Base-by-base conservation (phyloP, 768 basidiomycete species). In the Xanthoconium purpureum region DNA sequence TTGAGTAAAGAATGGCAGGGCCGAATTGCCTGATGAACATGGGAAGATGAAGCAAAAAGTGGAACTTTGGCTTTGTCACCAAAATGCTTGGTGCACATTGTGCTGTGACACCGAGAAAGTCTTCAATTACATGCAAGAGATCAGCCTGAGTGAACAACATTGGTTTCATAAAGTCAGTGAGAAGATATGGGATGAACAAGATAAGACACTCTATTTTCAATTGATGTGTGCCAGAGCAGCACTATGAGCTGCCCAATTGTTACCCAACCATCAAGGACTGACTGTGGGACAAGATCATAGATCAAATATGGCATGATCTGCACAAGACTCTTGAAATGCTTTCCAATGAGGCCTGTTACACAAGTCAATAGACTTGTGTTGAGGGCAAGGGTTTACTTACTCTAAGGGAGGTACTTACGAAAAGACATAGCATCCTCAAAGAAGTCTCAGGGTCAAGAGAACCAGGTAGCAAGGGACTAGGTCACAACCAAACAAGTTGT, bases 141-240 rank as follows among this genome's bases (percentile, higher is more conserved):
- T n/a, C n/a, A n/a, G n/a, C n/a, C n/a, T n/a, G n/a, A n/a, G n/a
- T n/a, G n/a, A n/a, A n/a, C n/a, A n/a, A n/a, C n/a, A n/a, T n/a
- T 24, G 24, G 24, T 24, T 24, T 2, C 24, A 24, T 24, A 24
- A 24, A 24, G 24, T 24, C 24, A 24, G 24, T 24, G 24, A 24
- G 24, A 4, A 24, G 24, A 24, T 24, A 24, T 24, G 24, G 24
- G 6, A 56, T 50, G n/a, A 3, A 74, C 69, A 6, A 74, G 18
- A 59, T 79, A 80, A 20, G 64, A 50, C 5, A 73, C 65, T 17
- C 65, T 61, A 46, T 79, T 59, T 0, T 57, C 44, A n/a, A 80
- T 80, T 56, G 72, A 68, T 0, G 71, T 68, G 11, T 77, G 59
- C 80, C 80, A 81, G 0, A 80, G 60, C 0, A 78, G 63, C 0